phyloP scores from a whole-genome alignment of 495 filamentous ascomycete genomes.

The Hypoxylon perforatum region DNA sequence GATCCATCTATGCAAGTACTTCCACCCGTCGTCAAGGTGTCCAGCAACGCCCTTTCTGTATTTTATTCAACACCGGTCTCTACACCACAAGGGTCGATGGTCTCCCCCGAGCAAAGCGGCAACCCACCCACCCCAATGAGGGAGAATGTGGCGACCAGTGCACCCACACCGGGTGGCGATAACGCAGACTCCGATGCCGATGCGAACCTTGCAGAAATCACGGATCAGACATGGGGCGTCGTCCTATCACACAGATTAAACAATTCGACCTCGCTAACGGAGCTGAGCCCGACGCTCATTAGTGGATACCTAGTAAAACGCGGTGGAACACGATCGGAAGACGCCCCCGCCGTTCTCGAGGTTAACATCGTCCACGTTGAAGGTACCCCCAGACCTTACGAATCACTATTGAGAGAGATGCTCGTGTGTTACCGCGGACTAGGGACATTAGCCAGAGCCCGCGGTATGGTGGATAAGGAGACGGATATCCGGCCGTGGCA shows the following conservation, averaged over 20 bases:
- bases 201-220: slow-evolving; percentile 77
- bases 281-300: slow-evolving; percentile 71
- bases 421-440: slow-evolving; percentile 81
- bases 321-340: slow-evolving; percentile 67
- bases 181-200: slow-evolving; percentile 73
- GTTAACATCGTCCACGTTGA: slow-evolving; percentile 74
- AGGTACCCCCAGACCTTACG: slow-evolving; percentile 62
- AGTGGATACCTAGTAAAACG: slow-evolving; percentile 84
- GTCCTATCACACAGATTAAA: slow-evolving; percentile 77
- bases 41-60: slow-evolving; percentile 49
- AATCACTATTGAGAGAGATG: slow-evolving; percentile 74
- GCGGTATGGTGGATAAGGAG: slow-evolving; percentile 71
- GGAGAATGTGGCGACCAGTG: slow-evolving; percentile 58
- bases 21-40: slow-evolving; percentile 59
- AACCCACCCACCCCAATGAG: slow-evolving; percentile 60
- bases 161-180: slow-evolving; percentile 67
- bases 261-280: slow-evolving; percentile 70
- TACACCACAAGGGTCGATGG: slow-evolving; percentile 65
- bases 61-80: slow-evolving; percentile 66
- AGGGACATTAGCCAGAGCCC: slow-evolving; percentile 74
- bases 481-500: slow-evolving; percentile 83
- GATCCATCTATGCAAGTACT: slow-evolving; percentile 73
- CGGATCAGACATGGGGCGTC: slow-evolving; percentile 85
- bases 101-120: slow-evolving; percentile 66
- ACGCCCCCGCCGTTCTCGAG: slow-evolving; percentile 70